phyloP scores from a whole-genome alignment of 805 yeast species.

The Sugiyamaella boreocaroliniensis region DNA sequence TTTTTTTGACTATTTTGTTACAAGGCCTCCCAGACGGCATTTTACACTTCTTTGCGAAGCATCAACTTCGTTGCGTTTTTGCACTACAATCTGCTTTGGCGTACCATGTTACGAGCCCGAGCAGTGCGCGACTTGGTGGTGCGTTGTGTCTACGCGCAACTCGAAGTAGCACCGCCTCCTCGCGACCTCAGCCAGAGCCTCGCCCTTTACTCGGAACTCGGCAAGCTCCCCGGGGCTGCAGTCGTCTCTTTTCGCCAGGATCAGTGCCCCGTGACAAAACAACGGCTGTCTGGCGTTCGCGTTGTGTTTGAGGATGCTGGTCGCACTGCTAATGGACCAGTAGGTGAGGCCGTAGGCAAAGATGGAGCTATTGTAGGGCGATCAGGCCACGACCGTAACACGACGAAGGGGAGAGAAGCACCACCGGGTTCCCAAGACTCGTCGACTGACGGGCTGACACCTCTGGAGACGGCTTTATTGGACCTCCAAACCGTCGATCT shows the following conservation, averaged over 20 bases:
- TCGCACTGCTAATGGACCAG: background rate
- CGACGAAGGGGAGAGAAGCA: background rate
- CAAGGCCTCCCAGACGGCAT: too few relatives aligned
- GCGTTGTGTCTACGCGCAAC: slow-evolving; percentile 2
- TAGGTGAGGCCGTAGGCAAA: background rate
- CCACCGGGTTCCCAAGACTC: background rate
- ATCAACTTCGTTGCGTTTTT: too few relatives aligned
- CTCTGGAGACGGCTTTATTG: background rate
- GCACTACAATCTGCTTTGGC: too few relatives aligned
- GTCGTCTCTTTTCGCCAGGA: slow-evolving; percentile 26
- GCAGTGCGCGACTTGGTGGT: background rate
- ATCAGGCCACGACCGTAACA: background rate
- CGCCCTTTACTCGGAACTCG: slow-evolving; percentile 8
- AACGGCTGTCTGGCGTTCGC: slow-evolving; percentile 22
- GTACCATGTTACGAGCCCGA: background rate
- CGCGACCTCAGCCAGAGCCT: slow-evolving; percentile 10
- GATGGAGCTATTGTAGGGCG: background rate
- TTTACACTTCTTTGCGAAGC: too few relatives aligned
- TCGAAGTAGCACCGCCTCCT: slow-evolving; percentile 10
- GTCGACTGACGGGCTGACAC: background rate
- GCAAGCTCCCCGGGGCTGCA: slow-evolving; percentile 12
- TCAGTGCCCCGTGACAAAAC: slow-evolving; percentile 29
- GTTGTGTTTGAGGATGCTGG: slow-evolving; percentile 25
- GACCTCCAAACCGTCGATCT: background rate
- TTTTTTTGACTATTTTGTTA: too few relatives aligned